Base-by-base conservation (phyloP, 2,329 filamentous ascomycete genomes). In the Colletotrichum destructivum region DNA sequence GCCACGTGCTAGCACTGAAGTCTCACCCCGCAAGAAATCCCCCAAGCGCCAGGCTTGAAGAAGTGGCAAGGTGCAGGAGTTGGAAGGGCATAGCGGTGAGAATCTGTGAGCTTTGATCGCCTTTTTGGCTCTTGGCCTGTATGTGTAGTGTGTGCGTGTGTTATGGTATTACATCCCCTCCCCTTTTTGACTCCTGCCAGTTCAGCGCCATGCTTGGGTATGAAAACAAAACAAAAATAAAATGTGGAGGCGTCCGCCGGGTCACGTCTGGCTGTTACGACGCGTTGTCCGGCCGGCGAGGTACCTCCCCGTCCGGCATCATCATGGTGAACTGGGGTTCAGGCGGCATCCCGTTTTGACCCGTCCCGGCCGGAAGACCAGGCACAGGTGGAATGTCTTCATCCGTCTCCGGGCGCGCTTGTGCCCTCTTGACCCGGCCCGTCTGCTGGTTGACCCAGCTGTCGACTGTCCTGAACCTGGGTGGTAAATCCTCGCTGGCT, bases 381-480 rank as follows among this genome's bases (percentile, higher is more conserved):
- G 84, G 83, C 38, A 86, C 80, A 0, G 83, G 82, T 3, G 85
- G 84, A 12, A 82, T 76, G 23, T 80, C 76, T 13, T 66, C 75
- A 16, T 78, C 75, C 56, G 79, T 79, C 49, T 78, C 72, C 11
- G 77, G 77, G 51, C 81, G 82, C 67, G 84, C 82, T 75, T 85
- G 82, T 2, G 84, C 85, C 35, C 86, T 83, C 75, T 85, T 85
- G 40, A 90, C 78, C 3, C 88, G 84, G 2, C 86, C 86, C 11
- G 86, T 87, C 78, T 92, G 90, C 77, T 92, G 89, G 74, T 87
- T 86, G 2, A 93, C 90, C 91, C 91, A 93, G 40, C 89, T 91
- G 67, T 84, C 85, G 67, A 92, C 84, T 8, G 84, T 86, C 46
- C 88, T 85, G 78, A 91, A 92, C 5, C 87, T 85, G 16, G 88